Evolutionary conservation across 2,329 filamentous ascomycete genomes (phyloP), one percentile per base, ranked within the genome.

Genomic region (Diaporthe caulivora): DNA sequence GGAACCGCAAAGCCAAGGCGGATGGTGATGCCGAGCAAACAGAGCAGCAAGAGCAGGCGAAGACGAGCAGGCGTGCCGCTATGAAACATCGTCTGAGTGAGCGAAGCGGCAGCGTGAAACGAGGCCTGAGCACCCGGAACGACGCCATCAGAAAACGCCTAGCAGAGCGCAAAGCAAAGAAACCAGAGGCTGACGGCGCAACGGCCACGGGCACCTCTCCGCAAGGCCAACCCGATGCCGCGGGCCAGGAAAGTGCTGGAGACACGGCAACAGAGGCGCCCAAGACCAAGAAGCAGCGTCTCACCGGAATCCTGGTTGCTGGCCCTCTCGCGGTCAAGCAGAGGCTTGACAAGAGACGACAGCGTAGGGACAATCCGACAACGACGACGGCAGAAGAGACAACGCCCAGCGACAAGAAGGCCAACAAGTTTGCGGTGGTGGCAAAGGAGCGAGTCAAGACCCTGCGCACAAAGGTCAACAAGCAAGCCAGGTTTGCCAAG

Each of bases 51-150:
- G 31, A 34, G 70, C 29, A 37, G 70, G 31, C 60, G 5, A 67
- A 72, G 60, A 18, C 31, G 31, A 29, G 57, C 37, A 53, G 44
- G 57, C 69, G 69, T 18, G 49, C 10, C 10, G 70, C 47, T 8
- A 24, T 72, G 60, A 67, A 72, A 58, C 70, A 72, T 21, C 70
- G 70, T 34, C 37, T 72, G 69, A 65, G 44, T 37, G 62, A 65
- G 29, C 44, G 62, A 7, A 65, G 62, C 62, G 62, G 62, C 21
- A 65, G 62, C 13, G 62, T 65, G 62, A 65, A 65, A 65, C 62
- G 24, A 4, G 62, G 62, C 62, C 62, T 65, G 62, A 54, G 42
- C 57, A 64, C 69, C 24, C 57, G 55, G 13, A 21, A 57, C 17
- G 69, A 44, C 29, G 70, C 70, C 37, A 54, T 72, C 18, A 72